Conservation (phyloP, 306 rosid genomes). For the Prinsepia uniflora region DNA sequence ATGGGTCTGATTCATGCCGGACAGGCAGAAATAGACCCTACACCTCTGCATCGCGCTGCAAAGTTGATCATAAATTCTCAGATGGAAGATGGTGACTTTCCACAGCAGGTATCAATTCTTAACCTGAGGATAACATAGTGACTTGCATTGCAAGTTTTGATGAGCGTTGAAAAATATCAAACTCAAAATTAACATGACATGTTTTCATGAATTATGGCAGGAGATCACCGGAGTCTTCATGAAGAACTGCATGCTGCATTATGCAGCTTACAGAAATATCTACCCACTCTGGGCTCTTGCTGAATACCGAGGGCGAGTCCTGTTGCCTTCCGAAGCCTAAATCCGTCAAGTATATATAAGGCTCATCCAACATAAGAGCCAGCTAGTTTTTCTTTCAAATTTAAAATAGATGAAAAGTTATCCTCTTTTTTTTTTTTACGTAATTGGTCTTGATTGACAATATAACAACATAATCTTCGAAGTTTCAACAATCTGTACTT, state of each 20-base stretch:
- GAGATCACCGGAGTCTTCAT: conserved; percentile 50
- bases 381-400: no score
- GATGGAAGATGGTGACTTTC: conserved; percentile 60
- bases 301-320: conserved; percentile 44
- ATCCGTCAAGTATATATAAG: no score
- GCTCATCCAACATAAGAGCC: background rate
- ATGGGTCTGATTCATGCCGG: conserved; percentile 58
- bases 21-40: conserved; percentile 52
- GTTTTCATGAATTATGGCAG: conserved; percentile 20
- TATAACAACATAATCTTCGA: no score
- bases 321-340: conserved; percentile 33
- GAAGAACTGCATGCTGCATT: conserved; percentile 64
- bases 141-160: background rate
- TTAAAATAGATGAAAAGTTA: background rate
- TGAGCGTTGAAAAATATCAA: background rate
- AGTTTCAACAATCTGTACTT: no score
- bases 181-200: background rate
- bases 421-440: no score
- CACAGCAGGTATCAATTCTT: conserved; percentile 45
- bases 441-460: no score
- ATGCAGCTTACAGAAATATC: conserved; percentile 55
- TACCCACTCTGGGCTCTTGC: conserved; percentile 68
- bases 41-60: conserved; percentile 58
- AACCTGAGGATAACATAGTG: background rate
- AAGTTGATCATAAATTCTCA: conserved; percentile 56